phyloP scores from a whole-genome alignment of 2,329 filamentous ascomycete species.

The Aquanectria penicillioides region DNA sequence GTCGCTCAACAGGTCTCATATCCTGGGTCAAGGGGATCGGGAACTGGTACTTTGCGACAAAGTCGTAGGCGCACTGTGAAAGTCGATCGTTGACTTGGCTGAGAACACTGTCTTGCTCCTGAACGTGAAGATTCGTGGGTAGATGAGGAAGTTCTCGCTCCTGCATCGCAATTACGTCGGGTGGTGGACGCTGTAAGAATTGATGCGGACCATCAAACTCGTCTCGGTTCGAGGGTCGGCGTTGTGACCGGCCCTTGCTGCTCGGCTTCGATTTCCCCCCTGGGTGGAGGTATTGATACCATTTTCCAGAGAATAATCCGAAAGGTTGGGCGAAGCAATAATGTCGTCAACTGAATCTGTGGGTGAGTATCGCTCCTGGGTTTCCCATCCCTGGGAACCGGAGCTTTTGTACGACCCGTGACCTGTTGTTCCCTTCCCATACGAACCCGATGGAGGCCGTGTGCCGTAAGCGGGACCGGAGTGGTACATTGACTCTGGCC shows the following conservation, averaged over 20 bases:
- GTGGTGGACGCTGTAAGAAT: constrained; percentile 77
- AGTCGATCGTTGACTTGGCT: constrained; percentile 85
- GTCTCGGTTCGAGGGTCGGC: constrained; percentile 82
- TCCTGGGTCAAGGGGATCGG: constrained; percentile 86
- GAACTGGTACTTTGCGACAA: constrained; percentile 91
- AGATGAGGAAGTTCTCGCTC: constrained; percentile 84
- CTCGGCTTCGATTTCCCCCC: constrained; percentile 54
- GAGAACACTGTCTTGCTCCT: constrained; percentile 86
- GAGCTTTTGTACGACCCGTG: constrained; percentile 54
- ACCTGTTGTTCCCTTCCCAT: constrained; percentile 41
- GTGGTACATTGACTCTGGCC: constrained; percentile 53
- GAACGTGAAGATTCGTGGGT: constrained; percentile 82
- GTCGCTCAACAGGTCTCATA: constrained; percentile 78
- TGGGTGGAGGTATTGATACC: constrained; percentile 52
- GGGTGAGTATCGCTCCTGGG: constrained; percentile 63
- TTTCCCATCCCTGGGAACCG: constrained; percentile 58
- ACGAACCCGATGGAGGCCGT: constrained; percentile 53
- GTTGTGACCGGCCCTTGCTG: constrained; percentile 64
- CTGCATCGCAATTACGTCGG: constrained; percentile 77
- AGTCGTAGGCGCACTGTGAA: constrained; percentile 88
- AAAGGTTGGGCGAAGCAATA: constrained; percentile 65
- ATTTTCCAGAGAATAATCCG: constrained; percentile 69
- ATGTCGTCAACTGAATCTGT: constrained; percentile 69
- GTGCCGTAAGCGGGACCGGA: constrained; percentile 53
- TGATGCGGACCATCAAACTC: constrained; percentile 91